These are phyloP conservation scores for Aspergillus phoenicis DNA, from an alignment of 2,329 filamentous ascomycete genomes.

Conservation along the genomic window DNA sequence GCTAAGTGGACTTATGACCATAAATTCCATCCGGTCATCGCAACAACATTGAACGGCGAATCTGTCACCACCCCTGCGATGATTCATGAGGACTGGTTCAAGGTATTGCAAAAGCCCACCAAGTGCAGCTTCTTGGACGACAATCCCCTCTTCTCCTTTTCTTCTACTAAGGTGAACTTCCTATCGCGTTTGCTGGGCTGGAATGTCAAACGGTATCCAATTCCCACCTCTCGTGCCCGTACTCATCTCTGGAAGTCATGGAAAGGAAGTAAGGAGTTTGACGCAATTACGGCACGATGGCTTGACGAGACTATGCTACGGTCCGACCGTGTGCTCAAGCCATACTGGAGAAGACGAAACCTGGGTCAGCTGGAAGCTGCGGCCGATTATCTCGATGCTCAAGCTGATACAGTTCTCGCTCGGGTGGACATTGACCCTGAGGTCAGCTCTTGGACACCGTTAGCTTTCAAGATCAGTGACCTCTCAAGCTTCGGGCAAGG, in stretches of 20 bases:
- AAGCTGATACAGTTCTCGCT: slow-evolving; percentile 54
- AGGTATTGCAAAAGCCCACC: slow-evolving; percentile 46
- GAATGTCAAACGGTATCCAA: slow-evolving; percentile 34
- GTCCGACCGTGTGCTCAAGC: slow-evolving; percentile 46
- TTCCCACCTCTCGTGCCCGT: slow-evolving; percentile 51
- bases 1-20: slow-evolving; percentile 53
- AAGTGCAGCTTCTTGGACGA: slow-evolving; percentile 50
- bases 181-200: slow-evolving; percentile 32
- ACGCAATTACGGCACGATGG: slow-evolving; percentile 53
- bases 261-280: slow-evolving; percentile 49
- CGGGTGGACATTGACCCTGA: slow-evolving; percentile 54
- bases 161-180: slow-evolving; percentile 33
- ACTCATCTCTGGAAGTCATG: slow-evolving; percentile 54
- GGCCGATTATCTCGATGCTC: slow-evolving; percentile 43
- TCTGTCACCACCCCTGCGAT: slow-evolving; percentile 55
- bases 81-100: slow-evolving; percentile 52
- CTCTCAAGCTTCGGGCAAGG: slow-evolving; percentile 55
- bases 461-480: slow-evolving; percentile 54
- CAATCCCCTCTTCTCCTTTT: slow-evolving; percentile 54
- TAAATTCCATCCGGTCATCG: slow-evolving; percentile 50
- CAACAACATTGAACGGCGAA: slow-evolving; percentile 53
- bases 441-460: slow-evolving; percentile 54
- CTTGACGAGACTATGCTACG: slow-evolving; percentile 53
- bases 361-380: slow-evolving; percentile 46
- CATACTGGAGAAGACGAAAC: slow-evolving; percentile 50